Conservation (phyloP, 2,329 filamentous ascomycete genomes). For the Chaetomium strumarium region DNA sequence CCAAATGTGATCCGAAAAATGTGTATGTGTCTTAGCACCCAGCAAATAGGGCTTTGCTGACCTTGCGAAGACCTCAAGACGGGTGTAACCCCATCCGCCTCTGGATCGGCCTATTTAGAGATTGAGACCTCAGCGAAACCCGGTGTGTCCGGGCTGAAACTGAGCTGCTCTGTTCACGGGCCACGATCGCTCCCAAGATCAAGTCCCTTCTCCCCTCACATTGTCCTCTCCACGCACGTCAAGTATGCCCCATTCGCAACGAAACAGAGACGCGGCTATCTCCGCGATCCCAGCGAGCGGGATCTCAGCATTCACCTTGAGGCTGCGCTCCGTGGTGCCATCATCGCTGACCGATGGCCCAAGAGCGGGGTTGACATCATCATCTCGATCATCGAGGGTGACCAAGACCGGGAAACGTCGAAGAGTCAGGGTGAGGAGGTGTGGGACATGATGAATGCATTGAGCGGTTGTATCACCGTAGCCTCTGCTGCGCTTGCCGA, state of each 20-base stretch:
- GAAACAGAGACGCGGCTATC: constrained; percentile 72
- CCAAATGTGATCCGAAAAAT: constrained; percentile 74
- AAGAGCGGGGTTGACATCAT: constrained; percentile 97
- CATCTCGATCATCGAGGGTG: constrained; percentile 86
- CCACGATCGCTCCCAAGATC: constrained; percentile 85
- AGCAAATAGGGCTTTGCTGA: constrained; percentile 11
- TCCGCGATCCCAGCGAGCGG: constrained; percentile 78
- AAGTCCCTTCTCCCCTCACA: constrained; percentile 84
- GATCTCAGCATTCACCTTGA: constrained; percentile 89
- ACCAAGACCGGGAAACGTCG: constrained; percentile 62
- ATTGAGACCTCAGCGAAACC: constrained; percentile 44
- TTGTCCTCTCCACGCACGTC: constrained; percentile 86
- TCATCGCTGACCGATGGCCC: constrained; percentile 95
- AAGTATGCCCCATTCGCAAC: constrained; percentile 97
- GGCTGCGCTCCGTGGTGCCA: constrained; percentile 78
- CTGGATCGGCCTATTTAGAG: constrained; percentile 84
- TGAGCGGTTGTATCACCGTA: constrained; percentile 88
- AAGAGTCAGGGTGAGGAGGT: constrained; percentile 52
- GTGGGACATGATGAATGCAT: constrained; percentile 86
- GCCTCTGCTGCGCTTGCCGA: constrained; percentile 89
- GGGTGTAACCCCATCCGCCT: constrained; percentile 85
- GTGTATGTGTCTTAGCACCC: constrained; percentile 52
- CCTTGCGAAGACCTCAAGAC: constrained; percentile 73
- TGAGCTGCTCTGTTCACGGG: constrained; percentile 89
- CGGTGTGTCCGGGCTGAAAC: constrained; percentile 62